Evolutionary conservation across 768 basidiomycete genomes (phyloP).

Genomic region (Ramaria rubella): DNA sequence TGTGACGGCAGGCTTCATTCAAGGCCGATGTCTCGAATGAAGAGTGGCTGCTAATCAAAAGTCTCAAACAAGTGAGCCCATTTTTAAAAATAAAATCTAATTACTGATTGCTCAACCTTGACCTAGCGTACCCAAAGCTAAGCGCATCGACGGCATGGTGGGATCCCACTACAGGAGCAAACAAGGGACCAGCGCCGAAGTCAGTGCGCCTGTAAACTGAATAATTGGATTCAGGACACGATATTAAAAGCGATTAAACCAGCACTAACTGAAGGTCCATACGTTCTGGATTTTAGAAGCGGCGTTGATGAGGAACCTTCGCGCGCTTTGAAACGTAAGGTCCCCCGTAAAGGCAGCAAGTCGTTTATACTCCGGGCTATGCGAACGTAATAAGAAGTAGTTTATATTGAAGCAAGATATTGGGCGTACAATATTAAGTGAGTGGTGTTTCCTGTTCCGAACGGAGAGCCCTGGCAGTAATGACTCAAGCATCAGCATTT

Average conservation of each 20-base stretch:
- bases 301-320: constrained; percentile 24
- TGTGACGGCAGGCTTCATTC: constrained; percentile 60
- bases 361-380: constrained; percentile 35
- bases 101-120: too few relatives aligned
- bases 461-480: constrained; percentile 19
- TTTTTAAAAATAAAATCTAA: too few relatives aligned
- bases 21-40: constrained; percentile 83
- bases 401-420: too few relatives aligned
- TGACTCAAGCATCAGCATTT: background rate
- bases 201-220: too few relatives aligned
- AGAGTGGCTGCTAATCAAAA: constrained; percentile 91
- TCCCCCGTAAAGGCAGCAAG: constrained; percentile 34
- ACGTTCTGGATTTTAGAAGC: constrained; percentile 26
- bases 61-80: constrained; percentile 74
- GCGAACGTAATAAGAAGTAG: too few relatives aligned
- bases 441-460: constrained; percentile 18
- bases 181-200: too few relatives aligned
- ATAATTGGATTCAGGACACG: too few relatives aligned
- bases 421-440: too few relatives aligned
- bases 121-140: too few relatives aligned
- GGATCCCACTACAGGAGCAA: too few relatives aligned
- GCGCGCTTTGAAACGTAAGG: constrained; percentile 23
- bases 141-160: too few relatives aligned
- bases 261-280: constrained; percentile 29
- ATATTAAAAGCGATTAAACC: too few relatives aligned